Conservation (phyloP, 768 basidiomycete genomes). For the Lactifluus echinatus region DNA sequence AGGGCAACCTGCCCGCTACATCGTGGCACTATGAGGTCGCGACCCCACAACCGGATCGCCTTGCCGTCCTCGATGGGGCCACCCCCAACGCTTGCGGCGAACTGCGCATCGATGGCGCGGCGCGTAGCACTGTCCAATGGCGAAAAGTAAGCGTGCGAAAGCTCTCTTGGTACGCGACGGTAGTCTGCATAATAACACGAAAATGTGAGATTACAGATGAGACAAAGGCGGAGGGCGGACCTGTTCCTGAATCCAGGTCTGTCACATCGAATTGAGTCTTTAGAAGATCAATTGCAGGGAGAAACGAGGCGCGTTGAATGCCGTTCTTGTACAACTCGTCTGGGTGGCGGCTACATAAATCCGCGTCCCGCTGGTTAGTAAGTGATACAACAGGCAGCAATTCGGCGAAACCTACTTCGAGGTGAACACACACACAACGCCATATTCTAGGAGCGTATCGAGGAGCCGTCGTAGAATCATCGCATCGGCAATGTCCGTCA, state of each 20-base stretch:
- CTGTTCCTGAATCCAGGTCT: slow-evolving; percentile 93
- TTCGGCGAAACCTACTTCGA: slow-evolving; percentile 68
- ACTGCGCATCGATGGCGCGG: slow-evolving; percentile 76
- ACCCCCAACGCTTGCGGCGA: slow-evolving; percentile 55
- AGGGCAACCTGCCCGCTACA: slow-evolving; percentile 74
- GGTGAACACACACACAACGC: slow-evolving; percentile 92
- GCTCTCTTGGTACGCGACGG: slow-evolving; percentile 82
- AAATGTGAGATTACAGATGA: background rate
- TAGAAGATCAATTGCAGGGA: slow-evolving; percentile 90
- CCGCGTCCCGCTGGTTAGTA: background rate
- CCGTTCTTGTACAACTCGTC: slow-evolving; percentile 98
- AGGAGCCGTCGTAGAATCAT: slow-evolving; percentile 93
- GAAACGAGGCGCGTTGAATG: slow-evolving; percentile 89
- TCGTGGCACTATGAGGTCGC: slow-evolving; percentile 69
- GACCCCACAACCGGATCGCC: slow-evolving; percentile 80
- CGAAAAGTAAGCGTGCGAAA: slow-evolving; percentile 90
- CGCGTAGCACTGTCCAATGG: slow-evolving; percentile 61
- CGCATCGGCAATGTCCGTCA: slow-evolving; percentile 95
- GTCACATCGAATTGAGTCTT: slow-evolving; percentile 82
- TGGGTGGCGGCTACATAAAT: slow-evolving; percentile 72
- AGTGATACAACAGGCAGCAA: background rate
- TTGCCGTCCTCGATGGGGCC: slow-evolving; percentile 53
- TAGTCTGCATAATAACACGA: slow-evolving; percentile 52
- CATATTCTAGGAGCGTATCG: slow-evolving; percentile 77
- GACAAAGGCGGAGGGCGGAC: slow-evolving; percentile 32